Evolutionary conservation across 2,329 filamentous ascomycete genomes (phyloP), one percentile per base, ranked within the genome.

Genomic region (Paecilomyces formosus): DNA sequence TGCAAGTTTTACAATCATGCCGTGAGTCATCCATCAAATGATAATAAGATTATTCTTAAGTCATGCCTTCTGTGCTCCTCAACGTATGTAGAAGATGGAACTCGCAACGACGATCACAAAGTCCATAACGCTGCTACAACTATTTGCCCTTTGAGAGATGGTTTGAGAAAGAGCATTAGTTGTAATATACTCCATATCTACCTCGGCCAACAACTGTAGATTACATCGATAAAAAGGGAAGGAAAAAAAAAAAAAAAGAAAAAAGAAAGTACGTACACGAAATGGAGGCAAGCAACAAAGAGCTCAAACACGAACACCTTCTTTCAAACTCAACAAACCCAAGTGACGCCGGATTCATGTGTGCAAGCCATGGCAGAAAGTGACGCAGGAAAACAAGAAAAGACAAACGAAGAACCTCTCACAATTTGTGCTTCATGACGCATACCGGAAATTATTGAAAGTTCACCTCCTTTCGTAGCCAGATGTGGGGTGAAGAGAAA

Each of bases 201-300:
- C 54, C 33, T 72, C 18, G 66, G 66, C 51, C 68, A 69, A 1
- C 64, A 72, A 3, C 54, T 64, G 39, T 45, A 45, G 39, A 45
- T 45, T 45, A 45, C 39, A 45, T 45, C 39, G 39, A n/a, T 18
- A 31, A 6, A 39, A 39, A 18, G 18, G 6, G 24, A 26, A 26
- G 24, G 6, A 26, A 26, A 6, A 26, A 26, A 26, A 26, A 26
- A 26, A 26, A 6, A 26, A 26, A 26, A 26, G 24, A 26, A 18
- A 45, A 45, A n/a, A 45, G 18, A 45, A 21, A 45, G n/a, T 45
- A 45, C n/a, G 15, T 45, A 18, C 39, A 45, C 3, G 39, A 18
- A 45, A 45, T n/a, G 7, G 8, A 45, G 12, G 50, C 7, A 52
- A 28, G 50, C 21, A 24, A n/a, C 13, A 9, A 9, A 13, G 50